phyloP scores from a whole-genome alignment of 169 alveolate species.

The Plasmodium fragile region DNA sequence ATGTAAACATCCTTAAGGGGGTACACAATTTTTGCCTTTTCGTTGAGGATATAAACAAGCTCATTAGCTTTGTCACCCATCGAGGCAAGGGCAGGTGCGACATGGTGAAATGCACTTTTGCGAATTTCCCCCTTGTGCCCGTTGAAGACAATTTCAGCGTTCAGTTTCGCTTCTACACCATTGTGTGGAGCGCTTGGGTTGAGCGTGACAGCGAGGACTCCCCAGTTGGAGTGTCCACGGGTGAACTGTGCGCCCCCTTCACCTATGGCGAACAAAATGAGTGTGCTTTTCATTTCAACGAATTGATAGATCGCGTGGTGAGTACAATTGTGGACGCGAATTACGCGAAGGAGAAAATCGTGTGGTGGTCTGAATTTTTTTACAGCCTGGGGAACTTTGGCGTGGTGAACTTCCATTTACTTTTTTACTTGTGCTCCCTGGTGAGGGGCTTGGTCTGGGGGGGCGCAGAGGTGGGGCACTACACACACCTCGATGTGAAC shows the following conservation, averaged over 20 bases:
- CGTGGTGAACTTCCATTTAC: conserved; percentile 30
- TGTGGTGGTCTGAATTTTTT: conserved; percentile 44
- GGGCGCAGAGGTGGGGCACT: background rate
- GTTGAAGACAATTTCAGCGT: background rate
- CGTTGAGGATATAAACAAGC: conserved; percentile 33
- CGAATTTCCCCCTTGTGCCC: background rate
- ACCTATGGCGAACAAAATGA: background rate
- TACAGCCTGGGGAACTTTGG: conserved; percentile 7
- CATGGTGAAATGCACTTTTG: background rate
- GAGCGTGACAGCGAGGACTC: background rate
- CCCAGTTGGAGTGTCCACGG: background rate
- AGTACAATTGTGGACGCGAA: conserved; percentile 6
- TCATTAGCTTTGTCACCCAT: conserved; percentile 17
- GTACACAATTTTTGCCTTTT: conserved; percentile 1
- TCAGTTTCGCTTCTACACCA: conserved; percentile 38
- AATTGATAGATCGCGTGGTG: conserved; percentile 28
- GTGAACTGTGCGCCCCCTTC: background rate
- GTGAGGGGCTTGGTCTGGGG: background rate
- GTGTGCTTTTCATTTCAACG: background rate
- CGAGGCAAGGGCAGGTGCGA: background rate
- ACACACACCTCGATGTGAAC: background rate
- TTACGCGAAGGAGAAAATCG: conserved; percentile 28
- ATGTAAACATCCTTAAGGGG: background rate
- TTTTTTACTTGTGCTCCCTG: conserved; percentile 51
- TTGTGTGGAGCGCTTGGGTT: background rate